These are phyloP conservation scores for Corymbia citriodora DNA, from an alignment of 441 rosid genomes.

Conservation along the genomic window DNA sequence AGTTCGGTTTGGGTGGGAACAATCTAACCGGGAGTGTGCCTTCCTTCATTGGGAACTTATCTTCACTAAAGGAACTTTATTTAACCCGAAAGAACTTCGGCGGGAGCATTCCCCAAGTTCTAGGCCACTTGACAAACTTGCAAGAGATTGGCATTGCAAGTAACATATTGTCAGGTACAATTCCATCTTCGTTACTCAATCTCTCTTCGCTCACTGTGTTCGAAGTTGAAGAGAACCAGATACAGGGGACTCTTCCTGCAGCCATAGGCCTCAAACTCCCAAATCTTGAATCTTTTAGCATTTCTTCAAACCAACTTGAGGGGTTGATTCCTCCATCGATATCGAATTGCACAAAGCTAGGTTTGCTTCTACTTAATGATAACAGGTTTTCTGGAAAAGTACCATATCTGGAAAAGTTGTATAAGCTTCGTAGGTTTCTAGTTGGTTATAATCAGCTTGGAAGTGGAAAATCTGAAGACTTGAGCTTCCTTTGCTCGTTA, in stretches of 20 bases:
- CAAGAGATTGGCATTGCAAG: fast-evolving
- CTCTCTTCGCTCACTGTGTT: neutral
- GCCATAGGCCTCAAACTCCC: neutral
- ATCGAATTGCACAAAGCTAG: neutral
- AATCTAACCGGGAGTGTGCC: neutral
- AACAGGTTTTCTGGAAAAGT: neutral
- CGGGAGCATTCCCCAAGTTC: neutral
- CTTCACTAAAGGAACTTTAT: neutral
- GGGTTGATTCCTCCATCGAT: neutral
- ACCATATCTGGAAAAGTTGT: neutral
- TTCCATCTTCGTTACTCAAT: neutral
- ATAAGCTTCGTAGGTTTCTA: neutral
- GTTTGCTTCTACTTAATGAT: fast-evolving
- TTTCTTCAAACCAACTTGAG: fast-evolving
- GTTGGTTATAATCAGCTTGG: neutral
- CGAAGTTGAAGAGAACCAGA: neutral
- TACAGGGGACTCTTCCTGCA: neutral
- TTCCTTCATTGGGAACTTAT: neutral
- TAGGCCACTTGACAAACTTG: neutral
- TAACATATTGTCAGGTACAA: neutral
- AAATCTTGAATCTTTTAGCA: neutral
- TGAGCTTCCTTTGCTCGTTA: neutral
- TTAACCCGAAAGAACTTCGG: neutral
- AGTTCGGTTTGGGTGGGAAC: neutral
- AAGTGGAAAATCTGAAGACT: neutral